A percentile compares a stretch with the other conserved stretches of the same genome.
Conservation (phyloP, 2,329 filamentous ascomycete species). For the Fusarium succisae region DNA sequence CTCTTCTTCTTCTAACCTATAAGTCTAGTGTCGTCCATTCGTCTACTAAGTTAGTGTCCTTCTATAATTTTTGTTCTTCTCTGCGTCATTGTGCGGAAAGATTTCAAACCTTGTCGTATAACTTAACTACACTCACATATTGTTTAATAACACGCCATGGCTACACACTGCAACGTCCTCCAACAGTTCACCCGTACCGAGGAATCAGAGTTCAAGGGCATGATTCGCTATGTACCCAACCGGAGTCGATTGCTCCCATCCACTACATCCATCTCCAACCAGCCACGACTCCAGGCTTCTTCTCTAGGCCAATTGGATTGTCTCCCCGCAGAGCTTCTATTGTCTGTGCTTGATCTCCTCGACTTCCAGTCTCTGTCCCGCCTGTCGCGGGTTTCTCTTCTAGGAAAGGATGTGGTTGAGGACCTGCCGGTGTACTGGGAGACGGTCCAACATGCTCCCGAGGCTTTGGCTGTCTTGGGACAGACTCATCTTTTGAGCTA, state of each 20-base stretch:
- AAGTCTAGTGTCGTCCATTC: slow-evolving; percentile 25
- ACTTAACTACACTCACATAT: neutral
- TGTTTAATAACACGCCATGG: slow-evolving; percentile 1
- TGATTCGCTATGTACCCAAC: slow-evolving; percentile 22
- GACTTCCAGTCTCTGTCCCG: slow-evolving; percentile 44
- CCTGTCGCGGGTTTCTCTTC: slow-evolving; percentile 39
- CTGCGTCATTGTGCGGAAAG: slow-evolving; percentile 1
- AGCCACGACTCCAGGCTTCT: slow-evolving; percentile 14
- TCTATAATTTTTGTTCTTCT: slow-evolving; percentile 9
- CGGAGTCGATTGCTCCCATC: slow-evolving; percentile 15
- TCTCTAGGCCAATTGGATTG: slow-evolving; percentile 42
- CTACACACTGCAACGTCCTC: slow-evolving; percentile 6
- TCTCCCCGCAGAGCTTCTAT: slow-evolving; percentile 41
- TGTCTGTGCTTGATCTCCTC: slow-evolving; percentile 40
- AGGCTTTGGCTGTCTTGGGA: slow-evolving; percentile 38
- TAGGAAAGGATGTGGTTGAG: slow-evolving; percentile 41
- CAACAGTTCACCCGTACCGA: slow-evolving; percentile 26
- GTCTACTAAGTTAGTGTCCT: slow-evolving; percentile 10
- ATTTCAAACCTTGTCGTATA: neutral
- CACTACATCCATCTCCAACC: slow-evolving; percentile 5
- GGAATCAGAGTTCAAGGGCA: slow-evolving; percentile 33
- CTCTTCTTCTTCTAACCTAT: slow-evolving; percentile 13
- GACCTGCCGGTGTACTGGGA: slow-evolving; percentile 51
- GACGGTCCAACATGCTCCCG: slow-evolving; percentile 52
- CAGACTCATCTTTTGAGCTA: slow-evolving; percentile 35